Conservation (phyloP, 306 rosid species). For the Sesbania bispinosa region DNA sequence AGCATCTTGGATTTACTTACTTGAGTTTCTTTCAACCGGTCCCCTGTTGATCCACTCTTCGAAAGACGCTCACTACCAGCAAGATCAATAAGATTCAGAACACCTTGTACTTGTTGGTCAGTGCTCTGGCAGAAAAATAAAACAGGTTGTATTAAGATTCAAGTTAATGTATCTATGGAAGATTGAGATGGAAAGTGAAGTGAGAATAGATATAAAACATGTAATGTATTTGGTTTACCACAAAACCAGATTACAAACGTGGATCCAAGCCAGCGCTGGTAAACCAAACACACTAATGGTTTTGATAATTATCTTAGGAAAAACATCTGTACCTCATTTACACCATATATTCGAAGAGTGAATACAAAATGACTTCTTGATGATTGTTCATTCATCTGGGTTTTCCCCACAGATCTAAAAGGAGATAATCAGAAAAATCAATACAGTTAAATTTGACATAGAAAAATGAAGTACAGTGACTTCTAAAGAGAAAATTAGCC, state of each 20-base stretch:
- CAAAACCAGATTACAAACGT: too few species aligned
- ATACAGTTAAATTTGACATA: slow-evolving; percentile 1
- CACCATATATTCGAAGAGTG: slow-evolving; percentile 89
- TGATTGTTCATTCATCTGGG: slow-evolving; percentile 97
- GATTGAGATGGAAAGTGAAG: not conserved
- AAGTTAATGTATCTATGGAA: not conserved
- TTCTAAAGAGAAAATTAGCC: not conserved
- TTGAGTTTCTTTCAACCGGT: slow-evolving; percentile 92
- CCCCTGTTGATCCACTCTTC: slow-evolving; percentile 94
- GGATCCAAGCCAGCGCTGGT: too few species aligned
- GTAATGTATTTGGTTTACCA: too few species aligned
- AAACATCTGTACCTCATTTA: slow-evolving; percentile 71
- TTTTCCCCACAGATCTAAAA: slow-evolving; percentile 88
- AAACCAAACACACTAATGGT: too few species aligned
- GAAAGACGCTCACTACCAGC: slow-evolving; percentile 99
- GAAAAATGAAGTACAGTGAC: not conserved
- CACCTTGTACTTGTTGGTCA: slow-evolving; percentile 96
- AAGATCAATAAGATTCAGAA: slow-evolving; percentile 93
- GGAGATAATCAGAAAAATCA: slow-evolving; percentile 12
- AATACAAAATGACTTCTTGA: slow-evolving; percentile 98
- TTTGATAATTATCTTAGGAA: slow-evolving; percentile 6
- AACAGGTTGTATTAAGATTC: not conserved
- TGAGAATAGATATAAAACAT: not conserved
- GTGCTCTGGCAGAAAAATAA: slow-evolving; percentile 60
- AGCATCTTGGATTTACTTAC: slow-evolving; percentile 40